Conservation (phyloP, 2,329 filamentous ascomycete species). For the Trichophyton benhamiae region DNA sequence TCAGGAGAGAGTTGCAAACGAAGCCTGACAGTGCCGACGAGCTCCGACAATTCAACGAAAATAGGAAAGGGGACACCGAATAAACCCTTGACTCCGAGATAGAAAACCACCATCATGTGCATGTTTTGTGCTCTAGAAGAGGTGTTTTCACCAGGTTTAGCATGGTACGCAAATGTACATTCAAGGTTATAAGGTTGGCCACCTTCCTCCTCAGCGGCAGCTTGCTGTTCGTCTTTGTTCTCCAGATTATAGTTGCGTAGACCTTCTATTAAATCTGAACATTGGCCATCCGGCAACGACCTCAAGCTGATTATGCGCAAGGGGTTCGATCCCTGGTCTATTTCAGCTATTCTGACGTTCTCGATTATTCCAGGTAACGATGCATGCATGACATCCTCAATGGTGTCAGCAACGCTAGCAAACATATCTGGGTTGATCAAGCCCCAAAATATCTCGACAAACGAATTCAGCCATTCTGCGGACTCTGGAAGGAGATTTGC, state of each 20-base stretch:
- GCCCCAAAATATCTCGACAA: constrained; percentile 74
- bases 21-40: constrained; percentile 79
- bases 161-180: constrained; percentile 81
- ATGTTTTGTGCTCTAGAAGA: constrained; percentile 83
- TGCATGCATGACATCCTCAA: constrained; percentile 93
- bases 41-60: constrained; percentile 75
- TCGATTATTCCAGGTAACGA: constrained; percentile 85
- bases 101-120: constrained; percentile 94
- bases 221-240: constrained; percentile 72
- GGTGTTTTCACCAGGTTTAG: constrained; percentile 56
- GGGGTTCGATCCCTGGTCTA: constrained; percentile 85
- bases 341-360: constrained; percentile 87
- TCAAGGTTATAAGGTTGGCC: constrained; percentile 91
- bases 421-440: constrained; percentile 95
- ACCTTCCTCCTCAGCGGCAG: constrained; percentile 78
- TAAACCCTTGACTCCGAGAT: constrained; percentile 75
- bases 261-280: constrained; percentile 68
- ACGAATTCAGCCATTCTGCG: constrained; percentile 91
- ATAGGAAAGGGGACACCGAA: constrained; percentile 82
- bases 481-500: constrained; percentile 85
- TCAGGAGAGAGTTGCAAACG: constrained; percentile 78
- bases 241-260: constrained; percentile 68
- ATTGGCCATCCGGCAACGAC: constrained; percentile 69
- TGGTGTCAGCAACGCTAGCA: constrained; percentile 74
- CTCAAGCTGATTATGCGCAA: constrained; percentile 77